Percentiles rank a stretch among this genome's conserved stretches.
Evolutionary conservation across 2,329 filamentous ascomycete genomes (phyloP).

Genomic region (Exophiala mesophila): DNA sequence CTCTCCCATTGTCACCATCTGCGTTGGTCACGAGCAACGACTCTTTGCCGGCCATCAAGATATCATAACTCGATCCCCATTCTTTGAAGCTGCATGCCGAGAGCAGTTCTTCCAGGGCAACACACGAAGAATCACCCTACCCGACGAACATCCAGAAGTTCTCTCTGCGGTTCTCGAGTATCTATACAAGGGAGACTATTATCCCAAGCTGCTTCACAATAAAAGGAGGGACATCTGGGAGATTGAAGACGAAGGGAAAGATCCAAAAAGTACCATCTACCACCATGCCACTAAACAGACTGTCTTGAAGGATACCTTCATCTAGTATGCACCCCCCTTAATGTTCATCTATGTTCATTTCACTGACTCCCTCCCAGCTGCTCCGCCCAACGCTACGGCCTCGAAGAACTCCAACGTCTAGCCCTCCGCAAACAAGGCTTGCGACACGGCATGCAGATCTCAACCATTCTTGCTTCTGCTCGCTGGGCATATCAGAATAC

Average conservation of each 20-base stretch:
- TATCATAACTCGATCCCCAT: slow-evolving; percentile 71
- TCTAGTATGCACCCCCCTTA: slow-evolving; percentile 54
- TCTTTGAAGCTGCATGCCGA: slow-evolving; percentile 64
- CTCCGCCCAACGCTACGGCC: slow-evolving; percentile 74
- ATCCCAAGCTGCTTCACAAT: slow-evolving; percentile 74
- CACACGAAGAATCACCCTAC: slow-evolving; percentile 70
- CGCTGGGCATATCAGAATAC: slow-evolving; percentile 86
- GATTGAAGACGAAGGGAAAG: slow-evolving; percentile 60
- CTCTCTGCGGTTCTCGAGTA: slow-evolving; percentile 88
- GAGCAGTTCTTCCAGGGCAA: slow-evolving; percentile 57
- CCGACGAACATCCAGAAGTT: slow-evolving; percentile 82
- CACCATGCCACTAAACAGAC: slow-evolving; percentile 60
- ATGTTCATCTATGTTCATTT: background rate
- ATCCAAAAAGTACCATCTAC: slow-evolving; percentile 58
- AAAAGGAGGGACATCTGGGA: slow-evolving; percentile 76
- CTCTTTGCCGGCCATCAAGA: slow-evolving; percentile 91
- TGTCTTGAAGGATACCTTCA: slow-evolving; percentile 80
- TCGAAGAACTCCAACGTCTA: slow-evolving; percentile 79
- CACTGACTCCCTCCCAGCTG: slow-evolving; percentile 47
- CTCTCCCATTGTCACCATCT: slow-evolving; percentile 71
- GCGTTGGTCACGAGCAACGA: slow-evolving; percentile 73
- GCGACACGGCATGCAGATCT: slow-evolving; percentile 75
- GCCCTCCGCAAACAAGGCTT: slow-evolving; percentile 85
- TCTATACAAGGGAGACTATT: slow-evolving; percentile 92
- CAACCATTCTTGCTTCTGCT: slow-evolving; percentile 80